These are phyloP conservation scores for Teunomyces panamensis DNA, from an alignment of 805 yeast species.

Conservation along the genomic window DNA sequence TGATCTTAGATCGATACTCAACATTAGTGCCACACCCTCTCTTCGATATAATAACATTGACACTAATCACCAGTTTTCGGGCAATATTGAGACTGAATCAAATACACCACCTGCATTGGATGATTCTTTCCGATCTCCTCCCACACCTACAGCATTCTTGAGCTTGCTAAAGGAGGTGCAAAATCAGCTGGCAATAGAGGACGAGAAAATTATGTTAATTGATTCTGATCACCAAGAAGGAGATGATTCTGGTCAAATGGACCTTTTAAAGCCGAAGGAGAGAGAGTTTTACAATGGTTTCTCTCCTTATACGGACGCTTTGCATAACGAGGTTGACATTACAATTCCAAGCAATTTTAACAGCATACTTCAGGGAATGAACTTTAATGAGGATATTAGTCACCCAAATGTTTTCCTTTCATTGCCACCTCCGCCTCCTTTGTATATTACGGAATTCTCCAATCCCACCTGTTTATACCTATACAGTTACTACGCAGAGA, in stretches of 20 bases:
- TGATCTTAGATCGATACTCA: constrained; percentile 10
- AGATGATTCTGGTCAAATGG: background rate
- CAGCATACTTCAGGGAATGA: background rate
- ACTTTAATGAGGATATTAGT: background rate
- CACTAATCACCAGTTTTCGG: background rate
- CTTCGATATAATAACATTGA: background rate
- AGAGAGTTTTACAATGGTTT: background rate
- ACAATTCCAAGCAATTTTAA: background rate
- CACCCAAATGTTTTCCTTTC: constrained; percentile 24
- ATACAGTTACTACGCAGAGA: constrained; percentile 49
- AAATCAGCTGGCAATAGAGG: background rate
- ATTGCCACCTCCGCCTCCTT: constrained; percentile 22
- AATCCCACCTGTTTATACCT: constrained; percentile 24
- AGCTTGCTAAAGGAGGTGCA: background rate
- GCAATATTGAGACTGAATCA: background rate
- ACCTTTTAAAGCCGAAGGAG: background rate
- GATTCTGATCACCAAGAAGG: background rate
- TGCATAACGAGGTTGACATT: background rate
- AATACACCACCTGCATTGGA: background rate
- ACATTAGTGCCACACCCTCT: background rate
- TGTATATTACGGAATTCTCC: constrained; percentile 18
- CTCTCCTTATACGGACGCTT: background rate
- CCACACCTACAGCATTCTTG: constrained; percentile 1
- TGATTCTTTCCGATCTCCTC: background rate
- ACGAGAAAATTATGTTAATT: background rate